Base-by-base conservation (phyloP, 2,329 filamentous ascomycete genomes). In the Curvularia verruculosa region DNA sequence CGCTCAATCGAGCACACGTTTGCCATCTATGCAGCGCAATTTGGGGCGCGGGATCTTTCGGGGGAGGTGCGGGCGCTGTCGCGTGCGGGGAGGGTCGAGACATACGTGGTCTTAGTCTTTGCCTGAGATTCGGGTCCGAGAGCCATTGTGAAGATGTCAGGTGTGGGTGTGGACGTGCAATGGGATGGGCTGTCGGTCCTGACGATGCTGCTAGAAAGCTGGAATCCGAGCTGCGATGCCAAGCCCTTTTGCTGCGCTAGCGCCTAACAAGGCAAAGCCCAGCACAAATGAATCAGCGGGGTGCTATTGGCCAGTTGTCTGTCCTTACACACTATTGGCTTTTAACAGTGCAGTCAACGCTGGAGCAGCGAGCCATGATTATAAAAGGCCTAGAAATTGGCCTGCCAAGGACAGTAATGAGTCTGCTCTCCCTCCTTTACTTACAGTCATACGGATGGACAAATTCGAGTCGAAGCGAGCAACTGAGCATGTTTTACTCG, bases 51-150 rank as follows among this genome's bases (percentile, higher is more conserved):
- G 43, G 28, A 57, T 50, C 52, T 40, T 49, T 39, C 41, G 31
- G 36, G 21, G 41, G 9, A 26, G 43, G 40, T 37, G 44, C 40
- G 37, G 43, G 43, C 28, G 23, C 19, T 37, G 46, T 23, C 50
- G 18, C 29, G 57, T 36, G 52, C 28, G 52, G 23, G 12, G 21
- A 56, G 45, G 21, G 49, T 21, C 52, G 39, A 36, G 56, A 70
- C 70, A 61, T 72, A 73, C 70, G 66, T 68, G 59, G 59, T 56
- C 63, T 73, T 73, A 58, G 56, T 48, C 59, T 62, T 66, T 46
- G 68, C 66, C 56, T 63, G 61, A 49, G 64, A 65, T 58, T 66
- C 57, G 52, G 66, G 65, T 59, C 69, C 70, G 63, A 68, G 66
- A 61, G 69, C 70, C 70, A 73, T 73, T 68, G 67, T 69, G 59